Percentiles rank a stretch among this genome's conserved stretches.
These are phyloP conservation scores for Coniochaeta prunicola DNA, from an alignment of 2,329 filamentous ascomycete species.

Conservation along the genomic window DNA sequence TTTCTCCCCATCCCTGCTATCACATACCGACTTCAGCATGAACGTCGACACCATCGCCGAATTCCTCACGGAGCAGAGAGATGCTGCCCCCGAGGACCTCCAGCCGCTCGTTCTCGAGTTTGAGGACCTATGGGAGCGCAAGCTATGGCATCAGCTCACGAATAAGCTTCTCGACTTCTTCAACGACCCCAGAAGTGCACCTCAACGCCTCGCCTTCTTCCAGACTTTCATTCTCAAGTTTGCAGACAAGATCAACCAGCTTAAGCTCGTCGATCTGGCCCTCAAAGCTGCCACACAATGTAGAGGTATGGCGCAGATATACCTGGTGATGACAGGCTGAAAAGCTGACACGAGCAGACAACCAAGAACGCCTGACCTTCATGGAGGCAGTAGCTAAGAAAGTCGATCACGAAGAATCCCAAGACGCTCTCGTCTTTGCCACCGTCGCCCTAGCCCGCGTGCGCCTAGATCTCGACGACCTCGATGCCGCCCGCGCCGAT, in stretches of 20 bases:
- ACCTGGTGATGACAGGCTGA: not conserved
- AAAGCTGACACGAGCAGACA: constrained; percentile 49
- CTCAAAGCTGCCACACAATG: constrained; percentile 82
- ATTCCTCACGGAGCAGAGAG: constrained; percentile 86
- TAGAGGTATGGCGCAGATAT: constrained; percentile 48
- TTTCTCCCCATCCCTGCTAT: constrained; percentile 3
- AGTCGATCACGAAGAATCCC: constrained; percentile 85
- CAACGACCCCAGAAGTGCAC: constrained; percentile 68
- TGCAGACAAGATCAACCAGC: constrained; percentile 96
- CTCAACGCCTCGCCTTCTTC: constrained; percentile 84
- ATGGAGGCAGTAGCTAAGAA: constrained; percentile 76
- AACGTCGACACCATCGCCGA: constrained; percentile 82
- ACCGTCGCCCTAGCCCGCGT: constrained; percentile 83
- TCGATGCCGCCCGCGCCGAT: constrained; percentile 78
- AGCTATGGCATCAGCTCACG: constrained; percentile 98
- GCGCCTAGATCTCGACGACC: constrained; percentile 71
- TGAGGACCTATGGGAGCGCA: constrained; percentile 96
- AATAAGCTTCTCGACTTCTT: constrained; percentile 86
- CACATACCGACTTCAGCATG: constrained; percentile 42
- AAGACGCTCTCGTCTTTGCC: constrained; percentile 94
- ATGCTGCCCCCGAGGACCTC: constrained; percentile 78
- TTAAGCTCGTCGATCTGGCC: constrained; percentile 90
- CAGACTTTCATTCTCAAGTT: constrained; percentile 94
- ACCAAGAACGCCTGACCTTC: constrained; percentile 79
- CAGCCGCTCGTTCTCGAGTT: constrained; percentile 85